These are phyloP conservation scores for Musa troglodytarum DNA, from an alignment of 176 grass and related monocot species.

Conservation along the genomic window DNA sequence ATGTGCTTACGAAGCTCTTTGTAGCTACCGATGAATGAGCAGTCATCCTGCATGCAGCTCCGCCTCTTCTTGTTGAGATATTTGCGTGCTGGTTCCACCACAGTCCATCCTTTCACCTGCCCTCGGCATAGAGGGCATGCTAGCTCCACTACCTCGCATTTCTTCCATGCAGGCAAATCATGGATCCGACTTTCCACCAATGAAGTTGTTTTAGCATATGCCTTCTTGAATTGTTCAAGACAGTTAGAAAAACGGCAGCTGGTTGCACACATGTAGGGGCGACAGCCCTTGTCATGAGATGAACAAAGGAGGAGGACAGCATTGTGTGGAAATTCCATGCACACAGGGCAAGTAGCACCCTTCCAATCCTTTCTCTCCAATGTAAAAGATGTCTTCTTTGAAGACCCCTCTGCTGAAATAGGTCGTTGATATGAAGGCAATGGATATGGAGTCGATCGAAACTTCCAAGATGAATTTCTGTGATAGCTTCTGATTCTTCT, in stretches of 20 bases:
- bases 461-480: constrained; percentile 8
- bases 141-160: constrained; percentile 37
- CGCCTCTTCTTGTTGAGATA: constrained; percentile 73
- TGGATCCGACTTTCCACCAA: constrained; percentile 3
- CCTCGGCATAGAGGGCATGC: constrained; percentile 71
- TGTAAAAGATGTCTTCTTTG: constrained; percentile 17
- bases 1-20: constrained; percentile 59
- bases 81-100: constrained; percentile 45
- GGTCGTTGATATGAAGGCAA: constrained; percentile 19
- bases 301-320: constrained; percentile 84
- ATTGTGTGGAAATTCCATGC: constrained; percentile 76
- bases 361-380: constrained; percentile 63
- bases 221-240: constrained; percentile 68
- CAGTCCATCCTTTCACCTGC: constrained; percentile 74
- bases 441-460: constrained; percentile 17
- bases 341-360: constrained; percentile 67
- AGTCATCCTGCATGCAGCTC: constrained; percentile 51
- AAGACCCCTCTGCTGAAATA: constrained; percentile 21
- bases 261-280: constrained; percentile 85
- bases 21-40: constrained; percentile 57
- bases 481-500: constrained; percentile 22
- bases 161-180: constrained; percentile 23
- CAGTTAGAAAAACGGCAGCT: constrained; percentile 70
- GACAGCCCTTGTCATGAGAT: constrained; percentile 74
- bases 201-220: constrained; percentile 36